A percentile compares a stretch with the other conserved stretches of the same genome.
Evolutionary conservation across 495 filamentous ascomycete genomes (phyloP).

Genomic region (Glarea lozoyensis): DNA sequence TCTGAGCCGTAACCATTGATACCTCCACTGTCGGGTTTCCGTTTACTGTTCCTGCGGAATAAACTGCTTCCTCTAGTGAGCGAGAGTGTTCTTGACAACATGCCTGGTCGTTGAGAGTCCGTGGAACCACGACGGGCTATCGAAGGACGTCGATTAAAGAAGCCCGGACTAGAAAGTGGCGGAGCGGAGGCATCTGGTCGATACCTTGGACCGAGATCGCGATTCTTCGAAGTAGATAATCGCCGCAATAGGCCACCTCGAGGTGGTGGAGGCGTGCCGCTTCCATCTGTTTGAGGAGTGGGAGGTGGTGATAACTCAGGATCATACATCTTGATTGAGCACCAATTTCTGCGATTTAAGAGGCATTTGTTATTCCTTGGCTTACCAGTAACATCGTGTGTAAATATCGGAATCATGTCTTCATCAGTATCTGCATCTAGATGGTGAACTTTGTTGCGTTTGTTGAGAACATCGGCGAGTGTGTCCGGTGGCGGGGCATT

Average conservation of each 20-base stretch:
- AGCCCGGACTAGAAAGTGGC: slow-evolving; percentile 10
- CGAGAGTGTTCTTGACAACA: slow-evolving; percentile 51
- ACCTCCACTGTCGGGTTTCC: slow-evolving; percentile 34
- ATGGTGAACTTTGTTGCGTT: slow-evolving; percentile 88
- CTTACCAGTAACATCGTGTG: slow-evolving; percentile 79
- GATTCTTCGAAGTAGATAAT: slow-evolving; percentile 14
- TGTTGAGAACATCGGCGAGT: slow-evolving; percentile 86
- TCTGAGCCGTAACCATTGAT: slow-evolving; percentile 37
- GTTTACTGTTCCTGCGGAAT: slow-evolving; percentile 44
- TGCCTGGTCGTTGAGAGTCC: slow-evolving; percentile 39
- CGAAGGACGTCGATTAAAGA: slow-evolving; percentile 20
- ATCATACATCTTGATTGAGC: slow-evolving; percentile 73
- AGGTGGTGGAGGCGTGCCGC: slow-evolving; percentile 20
- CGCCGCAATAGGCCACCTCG: slow-evolving; percentile 17
- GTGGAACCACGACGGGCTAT: slow-evolving; percentile 19
- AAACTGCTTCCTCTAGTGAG: slow-evolving; percentile 52
- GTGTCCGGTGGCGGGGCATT: slow-evolving; percentile 85
- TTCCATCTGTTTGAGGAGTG: slow-evolving; percentile 42
- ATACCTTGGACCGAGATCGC: slow-evolving; percentile 21
- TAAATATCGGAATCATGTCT: slow-evolving; percentile 90
- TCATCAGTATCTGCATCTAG: slow-evolving; percentile 80
- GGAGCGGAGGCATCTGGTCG: slow-evolving; percentile 14
- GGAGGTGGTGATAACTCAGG: slow-evolving; percentile 66
- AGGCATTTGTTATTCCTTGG: slow-evolving; percentile 82
- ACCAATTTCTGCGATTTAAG: slow-evolving; percentile 90